phyloP scores from a whole-genome alignment of 176 grass and related monocot genomes.

The Areca catechu region DNA sequence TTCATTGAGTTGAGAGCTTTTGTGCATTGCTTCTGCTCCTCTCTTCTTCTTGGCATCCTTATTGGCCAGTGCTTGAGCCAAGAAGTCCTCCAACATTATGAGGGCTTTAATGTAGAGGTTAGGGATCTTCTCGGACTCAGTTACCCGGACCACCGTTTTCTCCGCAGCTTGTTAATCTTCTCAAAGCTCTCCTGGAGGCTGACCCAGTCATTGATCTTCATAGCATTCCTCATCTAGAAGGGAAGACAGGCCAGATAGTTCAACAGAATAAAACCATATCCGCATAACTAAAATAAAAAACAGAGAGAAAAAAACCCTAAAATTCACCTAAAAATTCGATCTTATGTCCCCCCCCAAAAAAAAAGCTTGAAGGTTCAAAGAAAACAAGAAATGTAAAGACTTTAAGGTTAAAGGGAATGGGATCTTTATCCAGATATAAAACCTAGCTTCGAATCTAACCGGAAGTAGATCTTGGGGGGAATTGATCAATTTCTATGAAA shows the following conservation, averaged over 20 bases:
- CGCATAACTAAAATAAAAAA: no score
- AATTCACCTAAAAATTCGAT: background rate
- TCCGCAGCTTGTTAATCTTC: constrained; percentile 90
- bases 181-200: constrained; percentile 86
- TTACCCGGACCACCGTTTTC: constrained; percentile 79
- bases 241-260: no score
- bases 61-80: constrained; percentile 73
- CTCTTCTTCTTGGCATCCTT: constrained; percentile 98
- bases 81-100: constrained; percentile 83
- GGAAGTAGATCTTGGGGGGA: no score
- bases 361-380: no score
- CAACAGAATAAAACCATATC: no score
- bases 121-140: constrained; percentile 64
- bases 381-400: no score
- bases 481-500: no score
- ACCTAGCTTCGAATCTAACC: no score
- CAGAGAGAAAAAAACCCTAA: no score
- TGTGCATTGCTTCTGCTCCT: constrained; percentile 87
- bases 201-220: constrained; percentile 97
- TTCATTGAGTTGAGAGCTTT: constrained; percentile 78
- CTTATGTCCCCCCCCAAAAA: background rate
- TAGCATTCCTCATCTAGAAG: constrained; percentile 65
- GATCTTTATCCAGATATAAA: no score
- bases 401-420: no score
- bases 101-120: constrained; percentile 78